Evolutionary conservation across 2,329 filamentous ascomycete species (phyloP), one percentile per base, ranked within the genome.

Genomic region (Xylogone sp.): DNA sequence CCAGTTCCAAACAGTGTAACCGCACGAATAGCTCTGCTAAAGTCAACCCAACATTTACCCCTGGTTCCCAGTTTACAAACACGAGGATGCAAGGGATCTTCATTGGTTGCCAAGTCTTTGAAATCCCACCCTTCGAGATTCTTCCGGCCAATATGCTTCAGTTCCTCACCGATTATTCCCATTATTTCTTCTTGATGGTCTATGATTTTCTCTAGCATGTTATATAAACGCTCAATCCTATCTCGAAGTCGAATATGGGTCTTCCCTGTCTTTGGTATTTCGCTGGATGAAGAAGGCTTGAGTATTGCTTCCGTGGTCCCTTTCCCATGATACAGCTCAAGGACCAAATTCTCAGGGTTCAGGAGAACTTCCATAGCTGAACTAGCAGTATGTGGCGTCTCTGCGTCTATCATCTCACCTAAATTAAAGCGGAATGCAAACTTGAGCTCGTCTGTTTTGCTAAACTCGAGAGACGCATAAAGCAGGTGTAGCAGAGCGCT

Each of bases 61-160:
- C 42, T 43, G 20, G 31, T 8, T 6, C 2, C 10, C 24, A 45
- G 21, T 2, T 3, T 21, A 13, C 60, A 53, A 10, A 63, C 52
- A 3, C 59, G 58, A 3, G 62, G 59, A 43, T 31, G 13, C 10
- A 56, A 42, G 2, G 54, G 53, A 43, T 61, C 59, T 9, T 45
- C 20, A 3, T 43, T 42, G 5, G 44, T 57, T 2, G 55, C 56
- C 2, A 67, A 13, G n/a, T 67, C 62, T 0, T 43, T 50, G 49
- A 66, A 67, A 42, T 66, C 62, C 62, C 63, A 67, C 2, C 63
- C 64, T 39, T 65, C 62, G 16, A 67, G 57, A 16, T 61, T 45
- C 12, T 52, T 54, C n/a, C 58, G 50, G 5, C 53, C 20, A 1
- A 45, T n/a, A n/a, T n/a, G n/a, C n/a, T n/a, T n/a, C n/a, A n/a